Evolutionary conservation across 2,329 filamentous ascomycete species (phyloP).

Genomic region (Alternaria conjuncta): DNA sequence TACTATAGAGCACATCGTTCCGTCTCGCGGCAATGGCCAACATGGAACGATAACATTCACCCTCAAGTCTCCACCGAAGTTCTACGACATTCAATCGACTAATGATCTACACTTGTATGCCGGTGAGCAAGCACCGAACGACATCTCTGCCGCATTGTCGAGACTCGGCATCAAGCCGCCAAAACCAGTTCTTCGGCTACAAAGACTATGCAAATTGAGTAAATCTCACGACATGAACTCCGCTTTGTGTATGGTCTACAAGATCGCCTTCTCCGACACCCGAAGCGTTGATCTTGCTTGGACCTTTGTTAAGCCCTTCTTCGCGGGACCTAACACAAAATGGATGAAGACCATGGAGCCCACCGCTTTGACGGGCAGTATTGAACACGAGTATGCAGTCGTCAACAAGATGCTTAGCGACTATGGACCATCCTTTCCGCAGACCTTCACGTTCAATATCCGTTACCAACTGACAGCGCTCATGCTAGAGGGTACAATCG

Average conservation of each 20-base stretch:
- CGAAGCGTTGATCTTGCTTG: conserved; percentile 39
- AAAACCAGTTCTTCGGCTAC: conserved; percentile 16
- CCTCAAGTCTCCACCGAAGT: conserved; percentile 48
- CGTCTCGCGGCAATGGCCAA: conserved; percentile 26
- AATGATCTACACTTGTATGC: conserved; percentile 30
- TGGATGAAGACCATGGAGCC: conserved; percentile 21
- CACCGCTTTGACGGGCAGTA: conserved; percentile 64
- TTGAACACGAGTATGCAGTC: conserved; percentile 62
- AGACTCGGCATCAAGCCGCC: conserved; percentile 6
- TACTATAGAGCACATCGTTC: conserved; percentile 49
- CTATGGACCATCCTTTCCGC: background rate
- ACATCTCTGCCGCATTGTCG: background rate
- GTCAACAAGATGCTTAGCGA: conserved; percentile 62
- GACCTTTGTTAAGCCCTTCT: conserved; percentile 38
- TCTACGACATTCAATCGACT: conserved; percentile 37
- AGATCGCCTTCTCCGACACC: conserved; percentile 33
- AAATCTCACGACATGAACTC: conserved; percentile 48
- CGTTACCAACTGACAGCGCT: conserved; percentile 35
- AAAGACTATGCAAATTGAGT: conserved; percentile 48
- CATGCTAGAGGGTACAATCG: conserved; percentile 32
- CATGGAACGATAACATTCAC: conserved; percentile 45
- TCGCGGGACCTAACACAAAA: conserved; percentile 17
- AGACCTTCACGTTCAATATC: conserved; percentile 20
- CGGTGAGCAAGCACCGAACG: conserved; percentile 6
- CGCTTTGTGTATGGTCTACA: conserved; percentile 60